phyloP scores from a whole-genome alignment of 140 eudicot genomes.

The Anethum foeniculum region DNA sequence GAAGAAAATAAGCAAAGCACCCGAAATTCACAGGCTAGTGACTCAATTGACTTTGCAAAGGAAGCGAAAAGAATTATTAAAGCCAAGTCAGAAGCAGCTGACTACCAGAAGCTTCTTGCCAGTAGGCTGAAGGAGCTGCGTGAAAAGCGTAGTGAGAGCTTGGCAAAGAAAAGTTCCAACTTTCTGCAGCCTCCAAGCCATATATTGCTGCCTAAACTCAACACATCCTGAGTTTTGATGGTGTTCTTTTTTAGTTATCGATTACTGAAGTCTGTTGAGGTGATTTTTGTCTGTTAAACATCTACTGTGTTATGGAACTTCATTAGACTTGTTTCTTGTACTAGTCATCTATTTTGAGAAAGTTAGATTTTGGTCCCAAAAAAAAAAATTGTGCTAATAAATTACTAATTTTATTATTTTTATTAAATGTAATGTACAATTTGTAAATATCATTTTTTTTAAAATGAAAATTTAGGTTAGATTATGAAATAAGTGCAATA shows the following conservation, averaged over 20 bases:
- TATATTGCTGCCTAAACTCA: slow-evolving; percentile 14
- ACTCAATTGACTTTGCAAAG: slow-evolving; percentile 69
- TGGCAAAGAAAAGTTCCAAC: slow-evolving; percentile 71
- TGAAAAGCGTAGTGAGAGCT: slow-evolving; percentile 64
- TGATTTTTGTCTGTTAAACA: slow-evolving; percentile 8
- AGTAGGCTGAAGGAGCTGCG: slow-evolving; percentile 67
- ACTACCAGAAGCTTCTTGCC: slow-evolving; percentile 71
- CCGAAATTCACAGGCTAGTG: slow-evolving; percentile 60
- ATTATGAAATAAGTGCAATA: too few species aligned
- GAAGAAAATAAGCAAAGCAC: slow-evolving; percentile 63
- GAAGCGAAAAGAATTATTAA: slow-evolving; percentile 57
- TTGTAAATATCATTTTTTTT: too few species aligned
- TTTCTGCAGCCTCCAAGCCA: slow-evolving; percentile 50
- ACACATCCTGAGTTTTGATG: background rate
- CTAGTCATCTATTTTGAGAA: background rate
- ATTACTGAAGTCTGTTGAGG: background rate
- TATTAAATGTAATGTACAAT: too few species aligned
- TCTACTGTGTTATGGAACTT: slow-evolving; percentile 3
- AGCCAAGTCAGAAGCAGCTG: slow-evolving; percentile 68
- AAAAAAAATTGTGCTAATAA: too few species aligned
- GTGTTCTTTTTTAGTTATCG: background rate
- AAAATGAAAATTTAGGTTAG: too few species aligned
- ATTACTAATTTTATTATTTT: too few species aligned
- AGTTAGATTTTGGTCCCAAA: slow-evolving; percentile 4
- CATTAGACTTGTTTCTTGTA: background rate